Base-by-base conservation (phyloP, 257 asterid genomes). In the Fraxinus quadrangulata region DNA sequence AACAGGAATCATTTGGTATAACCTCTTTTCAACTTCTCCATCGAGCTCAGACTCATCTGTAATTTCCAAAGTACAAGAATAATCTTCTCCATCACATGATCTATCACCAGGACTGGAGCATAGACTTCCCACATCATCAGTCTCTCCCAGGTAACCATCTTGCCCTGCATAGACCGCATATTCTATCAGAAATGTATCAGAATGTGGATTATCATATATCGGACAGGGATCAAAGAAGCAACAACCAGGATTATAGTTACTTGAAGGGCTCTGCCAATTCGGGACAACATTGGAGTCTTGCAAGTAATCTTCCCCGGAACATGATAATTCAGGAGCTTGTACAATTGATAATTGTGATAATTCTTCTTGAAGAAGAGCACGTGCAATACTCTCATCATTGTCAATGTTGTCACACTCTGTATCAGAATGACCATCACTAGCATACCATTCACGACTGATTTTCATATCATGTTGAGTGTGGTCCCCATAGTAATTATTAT, bases 1-100 rank as follows among this genome's bases (percentile, higher is more conserved):
- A 75, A 89, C 88, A 71, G 97, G 86, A 84, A 85, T 73, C 92
- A 92, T 88, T 80, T 93, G 93, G 82, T 88, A 82, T 78, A 96
- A 78, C 89, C 97, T 92, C 91, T 87, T 93, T 86, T 85, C 90
- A 74, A 96, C 97, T 88, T 93, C 97, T 77, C 96, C 99, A 81
- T 92, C 98, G 81, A 92, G 76, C 74, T 90, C 97, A 77, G 83
- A 84, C 82, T 93, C 97, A 78, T 95, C 94, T 65, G 91, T 85
- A 78, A 93, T 90, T 83, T 91, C 99, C 90, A 95, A 79, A 47
- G 81, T 74, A 77, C 80, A 87, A 67, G 88, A 82, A 81, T 81
- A 80, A 51, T 87, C 92, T 75, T 93, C 93, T 77, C 81, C 96
- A 51, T 89, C 94, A 36, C 78, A 82, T 23, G 96, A 91, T 86